Evolutionary conservation across 2,329 filamentous ascomycete genomes (phyloP).

Genomic region (Ascochyta fabae): DNA sequence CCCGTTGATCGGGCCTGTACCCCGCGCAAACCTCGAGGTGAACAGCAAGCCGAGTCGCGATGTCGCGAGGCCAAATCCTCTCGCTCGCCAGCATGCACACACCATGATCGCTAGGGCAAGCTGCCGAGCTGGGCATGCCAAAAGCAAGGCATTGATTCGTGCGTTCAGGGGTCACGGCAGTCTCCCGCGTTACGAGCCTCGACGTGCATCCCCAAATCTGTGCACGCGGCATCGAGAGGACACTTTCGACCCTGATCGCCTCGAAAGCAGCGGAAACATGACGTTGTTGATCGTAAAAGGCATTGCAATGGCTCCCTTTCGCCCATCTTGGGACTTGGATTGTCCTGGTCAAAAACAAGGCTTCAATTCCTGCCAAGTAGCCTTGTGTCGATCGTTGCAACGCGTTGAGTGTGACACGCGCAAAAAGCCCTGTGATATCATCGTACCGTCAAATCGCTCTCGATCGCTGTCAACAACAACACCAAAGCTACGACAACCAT

Average conservation of each 20-base stretch:
- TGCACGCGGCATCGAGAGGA: slow-evolving; percentile 16
- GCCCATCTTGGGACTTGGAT: slow-evolving; percentile 3
- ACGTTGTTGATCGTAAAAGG: slow-evolving; percentile 17
- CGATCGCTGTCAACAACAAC: slow-evolving; percentile 5
- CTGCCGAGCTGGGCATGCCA: slow-evolving; percentile 2
- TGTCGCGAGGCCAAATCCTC: not conserved
- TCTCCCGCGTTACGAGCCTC: slow-evolving; percentile 12
- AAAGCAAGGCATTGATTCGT: slow-evolving; percentile 19
- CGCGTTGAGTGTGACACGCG: slow-evolving; percentile 7
- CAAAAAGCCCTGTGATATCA: slow-evolving; percentile 12
- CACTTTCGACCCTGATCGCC: slow-evolving; percentile 19
- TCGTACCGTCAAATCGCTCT: slow-evolving; percentile 4
- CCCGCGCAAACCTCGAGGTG: not conserved
- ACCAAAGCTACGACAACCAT: slow-evolving; percentile 8
- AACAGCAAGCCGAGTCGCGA: slow-evolving; percentile 8
- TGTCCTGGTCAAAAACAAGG: slow-evolving; percentile 15
- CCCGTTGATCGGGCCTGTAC: slow-evolving; percentile 15
- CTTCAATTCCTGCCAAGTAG: slow-evolving; percentile 15
- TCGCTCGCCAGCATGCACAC: slow-evolving; percentile 11
- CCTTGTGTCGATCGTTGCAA: slow-evolving; percentile 7
- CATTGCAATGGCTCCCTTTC: slow-evolving; percentile 4
- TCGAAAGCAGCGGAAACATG: slow-evolving; percentile 18
- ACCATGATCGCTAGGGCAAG: slow-evolving; percentile 5
- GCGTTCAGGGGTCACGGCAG: slow-evolving; percentile 10
- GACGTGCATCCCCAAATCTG: slow-evolving; percentile 8